A percentile compares a stretch with the other conserved stretches of the same genome.
phyloP scores from a whole-genome alignment of 139 green algal genomes.

The Chlamydomonas incerta region DNA sequence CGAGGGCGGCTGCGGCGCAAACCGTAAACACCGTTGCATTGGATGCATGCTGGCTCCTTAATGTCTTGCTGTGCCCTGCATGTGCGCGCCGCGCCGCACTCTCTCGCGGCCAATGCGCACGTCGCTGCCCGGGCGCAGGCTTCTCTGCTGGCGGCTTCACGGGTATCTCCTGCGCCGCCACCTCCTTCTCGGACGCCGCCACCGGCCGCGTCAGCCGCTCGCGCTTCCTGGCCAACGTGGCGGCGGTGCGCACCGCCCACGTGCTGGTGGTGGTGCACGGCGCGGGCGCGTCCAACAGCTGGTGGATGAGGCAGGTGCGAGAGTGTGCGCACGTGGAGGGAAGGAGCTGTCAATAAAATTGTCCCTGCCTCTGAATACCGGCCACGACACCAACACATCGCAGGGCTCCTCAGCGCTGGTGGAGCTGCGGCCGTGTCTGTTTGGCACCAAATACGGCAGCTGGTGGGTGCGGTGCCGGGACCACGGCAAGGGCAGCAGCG shows the following conservation, averaged over 20 bases:
- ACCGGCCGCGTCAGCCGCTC: background rate
- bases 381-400: no score
- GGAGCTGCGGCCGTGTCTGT: slow-evolving; percentile 1
- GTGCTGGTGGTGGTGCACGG: slow-evolving; percentile 34
- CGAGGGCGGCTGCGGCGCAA: no score
- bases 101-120: no score
- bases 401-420: background rate
- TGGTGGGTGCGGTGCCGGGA: background rate
- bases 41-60: no score
- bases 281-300: slow-evolving; percentile 20
- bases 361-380: background rate
- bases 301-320: slow-evolving; percentile 22
- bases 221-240: slow-evolving; percentile 20
- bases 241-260: slow-evolving; percentile 18
- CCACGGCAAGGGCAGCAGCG: background rate
- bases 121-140: background rate
- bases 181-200: background rate
- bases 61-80: no score
- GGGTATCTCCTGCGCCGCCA: background rate
- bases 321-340: no score
- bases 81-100: no score
- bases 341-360: background rate
- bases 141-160: background rate
- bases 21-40: no score
- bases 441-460: no score